Base-by-base conservation (phyloP, 139 green algal genomes). In the Chlorella sp. region DNA sequence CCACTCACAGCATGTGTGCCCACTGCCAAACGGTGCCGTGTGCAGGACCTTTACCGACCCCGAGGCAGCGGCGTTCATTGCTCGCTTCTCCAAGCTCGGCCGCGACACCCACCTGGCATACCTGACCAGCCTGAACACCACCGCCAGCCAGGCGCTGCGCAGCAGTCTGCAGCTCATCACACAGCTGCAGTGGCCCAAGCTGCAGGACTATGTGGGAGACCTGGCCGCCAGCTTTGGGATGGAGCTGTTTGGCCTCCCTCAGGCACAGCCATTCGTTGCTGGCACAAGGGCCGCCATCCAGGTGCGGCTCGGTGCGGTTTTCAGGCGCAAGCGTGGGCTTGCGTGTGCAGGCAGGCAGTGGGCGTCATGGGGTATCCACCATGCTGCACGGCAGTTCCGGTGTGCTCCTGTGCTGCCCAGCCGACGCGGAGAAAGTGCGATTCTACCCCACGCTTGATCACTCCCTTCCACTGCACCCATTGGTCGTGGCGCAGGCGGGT, bases 131-230 rank as follows among this genome's bases (percentile, higher is more conserved):
- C 44, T 88, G 16, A 60, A 60, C 51, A 54, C 48, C 17, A 7
- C 48, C 20, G 70, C 77, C 20, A 38, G n/a, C 32, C 34, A 41
- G 20, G 60, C n/a, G 2, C 36, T 69, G 17, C 32, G 30, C 20
- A 64, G 36, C 4, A n/a, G 64, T 32, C 73, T 88, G 40, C 43
- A 54, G 9, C 34, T 28, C 34, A 81, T 91, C 54, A 81, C 80
- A 8, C 41, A 11, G 7, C 0, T 38, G 11, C 64, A 80, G 46
- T 87, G 69, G 70, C 3, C 1, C 40, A 24, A 78, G 38, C 65
- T 91, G 0, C 41, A 91, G 84, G 54, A 58, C 46, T 91, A 91
- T 72, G 73, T 90, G 30, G 34, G 22, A 4, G 51, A 46, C 32
- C 67, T 91, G 20, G 14, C 73, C 22, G 14, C 13, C 51, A 16